These are phyloP conservation scores for Schizochytrium sp. DNA, from an alignment of 108 stramenopile species.

Conservation along the genomic window DNA sequence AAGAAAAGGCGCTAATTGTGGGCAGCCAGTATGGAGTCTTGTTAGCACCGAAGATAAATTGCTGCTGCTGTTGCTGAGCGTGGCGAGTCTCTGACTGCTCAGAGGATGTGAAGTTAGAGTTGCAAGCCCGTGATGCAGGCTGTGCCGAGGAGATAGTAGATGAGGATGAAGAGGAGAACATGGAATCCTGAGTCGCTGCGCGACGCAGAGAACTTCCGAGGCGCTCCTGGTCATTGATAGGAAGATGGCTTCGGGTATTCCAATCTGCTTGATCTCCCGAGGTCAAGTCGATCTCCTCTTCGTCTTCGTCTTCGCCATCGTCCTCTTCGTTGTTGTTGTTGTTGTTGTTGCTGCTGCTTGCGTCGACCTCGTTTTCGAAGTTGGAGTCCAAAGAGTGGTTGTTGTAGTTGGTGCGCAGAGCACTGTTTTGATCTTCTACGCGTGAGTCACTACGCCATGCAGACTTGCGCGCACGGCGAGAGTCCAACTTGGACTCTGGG, in stretches of 20 bases:
- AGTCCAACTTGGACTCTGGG: background rate
- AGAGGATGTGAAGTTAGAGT: too few species aligned
- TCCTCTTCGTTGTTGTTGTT: background rate
- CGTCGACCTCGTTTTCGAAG: too few species aligned
- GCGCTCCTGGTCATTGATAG: background rate
- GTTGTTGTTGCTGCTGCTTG: background rate
- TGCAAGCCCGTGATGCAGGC: too few species aligned
- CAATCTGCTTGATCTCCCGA: background rate
- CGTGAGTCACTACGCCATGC: too few species aligned
- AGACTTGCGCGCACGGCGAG: too few species aligned
- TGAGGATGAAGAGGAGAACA: background rate
- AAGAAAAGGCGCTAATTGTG: slow-evolving; percentile 81
- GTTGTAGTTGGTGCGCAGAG: too few species aligned
- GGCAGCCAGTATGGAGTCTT: slow-evolving; percentile 75
- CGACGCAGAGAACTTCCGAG: background rate
- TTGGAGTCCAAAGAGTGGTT: too few species aligned
- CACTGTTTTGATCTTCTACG: too few species aligned
- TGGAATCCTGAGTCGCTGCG: background rate
- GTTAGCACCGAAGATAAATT: slow-evolving; percentile 49
- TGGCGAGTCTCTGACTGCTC: too few species aligned
- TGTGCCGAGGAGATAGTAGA: too few species aligned
- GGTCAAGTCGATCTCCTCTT: too few species aligned
- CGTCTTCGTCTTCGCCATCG: background rate
- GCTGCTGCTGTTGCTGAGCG: background rate
- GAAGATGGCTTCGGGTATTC: background rate